A percentile compares a stretch with the other conserved stretches of the same genome.
Evolutionary conservation across 768 basidiomycete species (phyloP).

Genomic region (Termitomyces sp.): DNA sequence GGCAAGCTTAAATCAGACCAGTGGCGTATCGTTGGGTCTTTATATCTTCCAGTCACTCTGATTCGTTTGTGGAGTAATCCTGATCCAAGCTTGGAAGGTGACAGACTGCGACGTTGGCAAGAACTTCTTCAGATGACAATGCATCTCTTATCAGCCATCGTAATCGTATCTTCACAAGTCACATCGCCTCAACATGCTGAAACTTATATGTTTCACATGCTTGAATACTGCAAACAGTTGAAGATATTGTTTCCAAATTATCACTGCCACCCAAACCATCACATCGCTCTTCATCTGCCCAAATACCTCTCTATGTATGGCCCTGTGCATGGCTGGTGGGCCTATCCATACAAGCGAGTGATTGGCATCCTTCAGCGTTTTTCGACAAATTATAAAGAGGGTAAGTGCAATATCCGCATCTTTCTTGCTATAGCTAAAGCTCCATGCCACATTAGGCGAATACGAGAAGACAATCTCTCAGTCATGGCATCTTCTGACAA

Average conservation of each 20-base stretch:
- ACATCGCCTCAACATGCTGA: background rate
- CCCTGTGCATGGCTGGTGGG: no score
- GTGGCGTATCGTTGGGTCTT: conserved; percentile 12
- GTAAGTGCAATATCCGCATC: background rate
- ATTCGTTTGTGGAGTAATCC: conserved; percentile 26
- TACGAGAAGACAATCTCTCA: background rate
- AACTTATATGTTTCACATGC: no score
- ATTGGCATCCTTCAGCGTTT: conserved; percentile 9
- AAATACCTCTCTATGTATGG: conserved; percentile 25
- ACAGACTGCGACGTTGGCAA: conserved; percentile 12
- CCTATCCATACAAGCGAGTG: conserved; percentile 10
- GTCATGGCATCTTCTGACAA: background rate
- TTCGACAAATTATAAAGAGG: background rate
- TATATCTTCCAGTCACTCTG: conserved; percentile 30
- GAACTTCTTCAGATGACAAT: conserved; percentile 24
- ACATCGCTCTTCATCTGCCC: conserved; percentile 31
- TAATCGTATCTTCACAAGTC: conserved; percentile 13
- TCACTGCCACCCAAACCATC: conserved; percentile 28
- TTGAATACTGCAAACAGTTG: background rate
- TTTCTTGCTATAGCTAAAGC: background rate
- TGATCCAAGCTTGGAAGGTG: background rate
- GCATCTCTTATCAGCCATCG: conserved; percentile 27
- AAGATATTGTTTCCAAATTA: conserved; percentile 17
- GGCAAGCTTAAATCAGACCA: conserved; percentile 26
- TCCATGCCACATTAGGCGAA: background rate